Conservation (phyloP, 768 basidiomycete genomes). For the Antrodiella citrinella region DNA sequence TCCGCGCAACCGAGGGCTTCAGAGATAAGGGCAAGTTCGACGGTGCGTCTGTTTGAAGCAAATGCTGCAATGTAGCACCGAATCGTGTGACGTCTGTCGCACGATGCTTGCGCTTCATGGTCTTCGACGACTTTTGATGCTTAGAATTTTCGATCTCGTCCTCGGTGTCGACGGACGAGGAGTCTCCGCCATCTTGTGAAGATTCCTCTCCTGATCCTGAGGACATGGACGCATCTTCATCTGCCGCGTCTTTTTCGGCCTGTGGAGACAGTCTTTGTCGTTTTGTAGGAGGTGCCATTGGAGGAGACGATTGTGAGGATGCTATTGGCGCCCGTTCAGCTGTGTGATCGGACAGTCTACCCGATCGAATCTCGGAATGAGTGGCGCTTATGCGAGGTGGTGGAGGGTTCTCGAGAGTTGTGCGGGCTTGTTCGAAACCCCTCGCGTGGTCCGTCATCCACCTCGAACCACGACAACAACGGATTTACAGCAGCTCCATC, state of each 20-base stretch:
- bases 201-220: conserved; percentile 16
- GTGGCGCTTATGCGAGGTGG: not conserved
- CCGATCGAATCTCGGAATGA: not conserved
- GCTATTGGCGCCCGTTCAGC: not conserved
- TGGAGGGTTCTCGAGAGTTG: not conserved
- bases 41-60: conserved; percentile 65
- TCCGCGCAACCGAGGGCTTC: conserved; percentile 62
- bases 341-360: not conserved
- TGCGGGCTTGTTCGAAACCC: not conserved
- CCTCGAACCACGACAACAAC: too few species aligned
- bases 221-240: conserved; percentile 13
- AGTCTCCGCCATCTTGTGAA: conserved; percentile 16
- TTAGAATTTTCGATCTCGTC: conserved; percentile 56
- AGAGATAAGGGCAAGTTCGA: conserved; percentile 68
- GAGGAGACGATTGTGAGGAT: not conserved
- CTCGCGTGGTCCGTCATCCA: too few species aligned
- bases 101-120: conserved; percentile 73
- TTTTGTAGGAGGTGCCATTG: conserved; percentile 45
- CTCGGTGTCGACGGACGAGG: conserved; percentile 40
- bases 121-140: conserved; percentile 65
- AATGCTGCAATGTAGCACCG: conserved; percentile 62
- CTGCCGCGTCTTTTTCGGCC: conserved; percentile 15
- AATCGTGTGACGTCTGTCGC: conserved; percentile 71
- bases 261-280: conserved; percentile 35
- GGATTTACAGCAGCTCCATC: too few species aligned